Evolutionary conservation across 768 basidiomycete species (phyloP), one percentile per base, ranked within the genome.

Genomic region (Tylopilus plumbeoviolaceoides): DNA sequence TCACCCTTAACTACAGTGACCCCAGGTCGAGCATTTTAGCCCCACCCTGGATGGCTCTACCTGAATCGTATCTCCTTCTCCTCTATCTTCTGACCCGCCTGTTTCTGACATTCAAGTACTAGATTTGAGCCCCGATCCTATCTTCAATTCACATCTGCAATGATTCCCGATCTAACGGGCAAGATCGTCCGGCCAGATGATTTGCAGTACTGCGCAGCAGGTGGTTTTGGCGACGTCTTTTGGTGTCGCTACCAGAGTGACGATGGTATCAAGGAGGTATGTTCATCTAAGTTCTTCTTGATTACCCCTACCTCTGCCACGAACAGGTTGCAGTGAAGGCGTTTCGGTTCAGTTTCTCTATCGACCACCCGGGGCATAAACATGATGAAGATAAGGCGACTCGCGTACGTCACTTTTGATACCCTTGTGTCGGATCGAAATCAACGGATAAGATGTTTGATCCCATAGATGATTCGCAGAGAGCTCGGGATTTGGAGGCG

Each of bases 401-500:
- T 8, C 48, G 56, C 9, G 54, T 57, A 2, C 27, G 55, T 56
- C 28, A 12, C 9, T 55, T 11, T 25, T 17, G 5, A 5, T 15
- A 12, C 8, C 28, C 23, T 23, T 23, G 21, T 25, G 8, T 5
- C 4, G 9, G 6, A n/a, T 23, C 23, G 23, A 23, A 23, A 23
- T 23, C 23, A 23, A 23, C 23, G 28, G 4, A 7, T 5, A 14
- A 10, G 47, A 23, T 27, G 23, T 10, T 43, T 20, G n/a, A 38
- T 49, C 20, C 21, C 7, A 11, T 20, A 56, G 47, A 56, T 46
- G 54, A 42, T 46, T 17, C 44, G 44, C 12, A 31, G 47, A 21
- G 54, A 56, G 44, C 54, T 57, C 1, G 54, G 54, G 2, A 48
- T 56, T 9, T 56, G 53, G 55, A 49, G 17, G 7, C 33, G 38